These are phyloP conservation scores for Boletus rubescentipes DNA, from an alignment of 768 basidiomycete species.

Conservation along the genomic window DNA sequence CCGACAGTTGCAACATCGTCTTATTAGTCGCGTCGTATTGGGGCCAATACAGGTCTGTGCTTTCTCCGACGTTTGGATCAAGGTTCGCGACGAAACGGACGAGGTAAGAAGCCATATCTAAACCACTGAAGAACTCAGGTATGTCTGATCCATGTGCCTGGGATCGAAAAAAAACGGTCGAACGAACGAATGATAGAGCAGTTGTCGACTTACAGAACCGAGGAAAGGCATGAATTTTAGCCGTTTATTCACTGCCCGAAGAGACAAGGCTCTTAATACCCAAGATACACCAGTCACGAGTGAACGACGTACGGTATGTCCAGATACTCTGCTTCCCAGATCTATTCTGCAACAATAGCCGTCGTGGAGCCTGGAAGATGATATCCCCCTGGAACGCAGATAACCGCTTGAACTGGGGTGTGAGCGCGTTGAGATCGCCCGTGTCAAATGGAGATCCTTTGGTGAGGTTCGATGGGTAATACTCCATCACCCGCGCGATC, in stretches of 20 bases:
- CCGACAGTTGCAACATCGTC: slow-evolving; percentile 41
- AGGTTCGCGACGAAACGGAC: slow-evolving; percentile 23
- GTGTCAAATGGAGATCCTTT: slow-evolving; percentile 57
- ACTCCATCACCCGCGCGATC: slow-evolving; percentile 26
- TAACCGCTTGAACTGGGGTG: slow-evolving; percentile 51
- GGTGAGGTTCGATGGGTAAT: slow-evolving; percentile 40
- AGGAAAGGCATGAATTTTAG: slow-evolving; percentile 42
- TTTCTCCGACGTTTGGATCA: slow-evolving; percentile 39
- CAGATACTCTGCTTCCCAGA: slow-evolving; percentile 42
- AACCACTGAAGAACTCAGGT: slow-evolving; percentile 39
- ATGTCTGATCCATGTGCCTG: slow-evolving; percentile 48
- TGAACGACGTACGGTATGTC: slow-evolving; percentile 19
- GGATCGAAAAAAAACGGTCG: background rate
- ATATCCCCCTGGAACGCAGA: slow-evolving; percentile 51
- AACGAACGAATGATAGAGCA: background rate
- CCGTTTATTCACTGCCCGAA: slow-evolving; percentile 42
- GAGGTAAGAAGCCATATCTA: slow-evolving; percentile 43
- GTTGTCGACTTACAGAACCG: slow-evolving; percentile 39
- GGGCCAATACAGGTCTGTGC: slow-evolving; percentile 41
- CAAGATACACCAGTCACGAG: background rate
- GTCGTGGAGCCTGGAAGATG: slow-evolving; percentile 48
- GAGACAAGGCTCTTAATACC: no score
- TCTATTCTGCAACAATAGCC: slow-evolving; percentile 42
- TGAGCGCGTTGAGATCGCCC: slow-evolving; percentile 40
- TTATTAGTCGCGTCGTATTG: slow-evolving; percentile 37